Evolutionary conservation across 768 basidiomycete species (phyloP).

Genomic region (Suillus tomentosus): DNA sequence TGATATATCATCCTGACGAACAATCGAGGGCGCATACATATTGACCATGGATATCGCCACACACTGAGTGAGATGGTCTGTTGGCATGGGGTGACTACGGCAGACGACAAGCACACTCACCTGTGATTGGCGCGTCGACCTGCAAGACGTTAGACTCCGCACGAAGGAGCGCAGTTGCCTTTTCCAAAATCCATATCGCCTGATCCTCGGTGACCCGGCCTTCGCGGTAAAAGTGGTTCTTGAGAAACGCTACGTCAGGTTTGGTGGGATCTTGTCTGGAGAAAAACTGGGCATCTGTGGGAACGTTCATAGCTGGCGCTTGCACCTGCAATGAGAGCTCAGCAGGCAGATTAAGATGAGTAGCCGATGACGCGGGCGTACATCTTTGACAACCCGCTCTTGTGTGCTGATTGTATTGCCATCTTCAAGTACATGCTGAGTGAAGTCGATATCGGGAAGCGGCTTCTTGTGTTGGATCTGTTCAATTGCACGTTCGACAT

Average conservation of each 20-base stretch:
- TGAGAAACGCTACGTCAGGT: constrained; percentile 94
- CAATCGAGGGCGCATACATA: constrained; percentile 63
- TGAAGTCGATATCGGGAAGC: constrained; percentile 79
- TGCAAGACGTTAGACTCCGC: constrained; percentile 88
- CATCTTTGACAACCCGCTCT: constrained; percentile 96
- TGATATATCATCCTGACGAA: constrained; percentile 12
- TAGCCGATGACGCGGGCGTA: constrained; percentile 38
- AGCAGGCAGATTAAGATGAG: constrained; percentile 13
- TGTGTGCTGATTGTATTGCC: constrained; percentile 90
- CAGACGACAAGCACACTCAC: constrained; percentile 39
- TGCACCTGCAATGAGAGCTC: constrained; percentile 66
- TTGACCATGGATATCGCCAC: constrained; percentile 99
- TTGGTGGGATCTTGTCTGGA: constrained; percentile 80
- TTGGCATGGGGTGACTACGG: constrained; percentile 9
- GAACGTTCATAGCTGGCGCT: constrained; percentile 92
- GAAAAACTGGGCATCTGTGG: constrained; percentile 94
- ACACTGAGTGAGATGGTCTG: constrained; percentile 51
- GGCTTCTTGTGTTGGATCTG: constrained; percentile 45
- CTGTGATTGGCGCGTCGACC: constrained; percentile 97
- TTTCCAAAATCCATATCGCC: constrained; percentile 90
- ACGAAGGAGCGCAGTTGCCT: constrained; percentile 80
- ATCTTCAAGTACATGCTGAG: constrained; percentile 90
- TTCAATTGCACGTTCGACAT: constrained; percentile 37
- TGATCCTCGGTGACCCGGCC: constrained; percentile 93
- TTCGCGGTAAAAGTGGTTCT: constrained; percentile 99